Evolutionary conservation across 2,329 filamentous ascomycete genomes (phyloP), one percentile per base, ranked within the genome.

Genomic region (Daldinia eschscholtzii): DNA sequence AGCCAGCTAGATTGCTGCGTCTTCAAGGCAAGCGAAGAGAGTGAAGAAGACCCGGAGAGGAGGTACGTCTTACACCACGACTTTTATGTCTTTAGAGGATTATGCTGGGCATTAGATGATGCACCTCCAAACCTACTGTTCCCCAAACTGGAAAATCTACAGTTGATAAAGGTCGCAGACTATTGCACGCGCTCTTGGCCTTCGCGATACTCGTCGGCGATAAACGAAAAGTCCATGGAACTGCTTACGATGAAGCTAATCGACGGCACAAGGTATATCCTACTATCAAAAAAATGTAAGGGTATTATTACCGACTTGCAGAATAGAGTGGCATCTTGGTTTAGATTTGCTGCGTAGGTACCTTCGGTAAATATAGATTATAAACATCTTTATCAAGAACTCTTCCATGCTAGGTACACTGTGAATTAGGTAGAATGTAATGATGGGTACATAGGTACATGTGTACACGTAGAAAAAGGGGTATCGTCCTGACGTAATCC

Each of bases 1-100:
- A 48, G 33, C 42, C 44, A 37, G 1, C 26, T 44, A 28, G 65
- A 65, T 37, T 10, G n/a, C n/a, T 60, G 56, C 28, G 6, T 15
- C 6, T n/a, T 23, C 7, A 6, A 41, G n/a, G 1, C n/a, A 35
- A 15, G 2, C 35, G 35, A 39, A 39, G 28, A 55, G 2, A 23
- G 20, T 23, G 52, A 6, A 6, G 4, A 7, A 23, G 20, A 15
- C 28, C 42, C 2, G 23, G 33, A 10, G 33, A 15, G 42, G 20
- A 10, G n/a, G 23, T 57, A 28, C 53, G 18, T 15, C 15, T 23
- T 28, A 15, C 0, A 2, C 3, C 53, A 57, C 10, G 20, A 57
- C n/a, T 18, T 44, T 18, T 2, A 2, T 9, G 6, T 33, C n/a
- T 2, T 57, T 12, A 6, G 4, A 10, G 23, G 15, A 30, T 20